Evolutionary conservation across 805 yeast species (phyloP), one percentile per base, ranked within the genome.

Genomic region (Wilhelminamyces savonicus): DNA sequence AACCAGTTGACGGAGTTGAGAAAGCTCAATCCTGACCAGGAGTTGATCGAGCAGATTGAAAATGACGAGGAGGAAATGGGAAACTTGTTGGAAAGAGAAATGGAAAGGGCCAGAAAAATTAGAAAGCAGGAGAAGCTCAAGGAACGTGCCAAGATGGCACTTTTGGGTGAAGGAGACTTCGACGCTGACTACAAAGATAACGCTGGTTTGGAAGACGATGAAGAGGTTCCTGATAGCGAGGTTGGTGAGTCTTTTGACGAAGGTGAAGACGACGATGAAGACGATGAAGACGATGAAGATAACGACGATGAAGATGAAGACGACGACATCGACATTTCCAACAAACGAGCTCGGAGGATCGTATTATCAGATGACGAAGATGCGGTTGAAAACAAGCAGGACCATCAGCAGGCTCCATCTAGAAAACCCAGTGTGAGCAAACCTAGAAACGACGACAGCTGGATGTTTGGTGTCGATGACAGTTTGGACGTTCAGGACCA

Each of bases 81-180:
- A 5, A 49, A 58, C 8, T 50, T 65, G 24, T 55, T 75, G 40
- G 73, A 72, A 39, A 59, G 70, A 34, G 78, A 72, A 44, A 63
- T 71, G 37, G 66, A 66, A 33, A 60, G 78, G 39, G 71, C 59
- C 11, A 50, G 62, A 29, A 59, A 59, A 13, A 60, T 72, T 18
- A 59, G 74, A 26, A 59, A 57, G 38, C 52, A 56, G 32, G 74
- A 69, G 36, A 61, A 57, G 39, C 30, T 57, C 14, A 44, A 47
- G 46, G 66, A 49, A 46, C 59, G 38, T 45, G 74, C 58, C 5
- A 56, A 53, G 24, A 30, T 43, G 28, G 64, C 62, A 3, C 44
- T 59, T 22, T 22, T 32, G 12, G 34, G 41, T 25, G 48, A 46
- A 8, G 47, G 43, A 3, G 54, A 41, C 7, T 42, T 32, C 16